A percentile compares a stretch with the other conserved stretches of the same genome.
These are phyloP conservation scores for Nelumbo lutea DNA, from an alignment of 164 flowering plant genomes.

Conservation along the genomic window DNA sequence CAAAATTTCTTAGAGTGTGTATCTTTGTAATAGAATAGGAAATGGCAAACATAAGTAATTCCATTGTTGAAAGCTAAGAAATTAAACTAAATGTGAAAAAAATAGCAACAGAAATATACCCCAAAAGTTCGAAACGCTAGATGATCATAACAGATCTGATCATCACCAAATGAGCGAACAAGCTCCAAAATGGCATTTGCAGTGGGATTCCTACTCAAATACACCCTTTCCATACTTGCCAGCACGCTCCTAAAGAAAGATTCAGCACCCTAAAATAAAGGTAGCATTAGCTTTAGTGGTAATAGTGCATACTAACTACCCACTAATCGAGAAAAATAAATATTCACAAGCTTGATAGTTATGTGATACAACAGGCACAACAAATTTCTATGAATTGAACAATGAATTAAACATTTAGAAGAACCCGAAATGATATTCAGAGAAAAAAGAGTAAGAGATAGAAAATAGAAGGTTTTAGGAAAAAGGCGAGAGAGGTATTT, in stretches of 20 bases:
- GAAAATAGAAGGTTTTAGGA: not conserved
- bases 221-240: slow-evolving; percentile 66
- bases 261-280: slow-evolving; percentile 45
- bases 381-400: not conserved
- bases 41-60: not conserved
- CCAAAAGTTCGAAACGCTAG: slow-evolving; percentile 87
- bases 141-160: slow-evolving; percentile 77
- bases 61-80: not conserved
- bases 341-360: not conserved
- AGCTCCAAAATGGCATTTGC: slow-evolving; percentile 76
- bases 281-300: not conserved
- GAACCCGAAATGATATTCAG: not conserved
- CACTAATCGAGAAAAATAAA: not conserved
- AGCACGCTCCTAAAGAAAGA: slow-evolving; percentile 72
- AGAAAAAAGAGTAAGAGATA: no score
- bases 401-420: not conserved
- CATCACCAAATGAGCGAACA: slow-evolving; percentile 50
- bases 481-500: not conserved
- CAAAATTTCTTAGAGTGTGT: not conserved
- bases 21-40: not conserved
- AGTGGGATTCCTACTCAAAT: slow-evolving; percentile 75
- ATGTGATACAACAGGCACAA: not conserved
- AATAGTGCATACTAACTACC: not conserved
- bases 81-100: not conserved
- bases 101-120: slow-evolving; percentile 24